A percentile compares a stretch with the other conserved stretches of the same genome.
These are phyloP conservation scores for Hypomyces rosellus DNA, from an alignment of 2,329 filamentous ascomycete genomes.

Conservation along the genomic window DNA sequence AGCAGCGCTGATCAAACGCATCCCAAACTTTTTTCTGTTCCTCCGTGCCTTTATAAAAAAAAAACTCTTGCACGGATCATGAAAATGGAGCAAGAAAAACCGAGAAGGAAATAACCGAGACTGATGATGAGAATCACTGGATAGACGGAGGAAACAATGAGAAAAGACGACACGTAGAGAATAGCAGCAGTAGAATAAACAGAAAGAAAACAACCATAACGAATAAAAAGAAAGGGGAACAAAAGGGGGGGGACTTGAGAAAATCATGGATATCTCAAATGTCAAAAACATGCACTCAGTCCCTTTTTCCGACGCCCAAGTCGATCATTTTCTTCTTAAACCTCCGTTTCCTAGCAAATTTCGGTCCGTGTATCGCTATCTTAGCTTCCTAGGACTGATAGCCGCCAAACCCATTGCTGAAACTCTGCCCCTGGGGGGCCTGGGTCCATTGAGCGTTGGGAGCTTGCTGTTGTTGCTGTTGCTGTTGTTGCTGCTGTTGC, in stretches of 20 bases:
- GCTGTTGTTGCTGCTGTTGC: too few relatives aligned
- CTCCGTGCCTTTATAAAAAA: conserved; percentile 16
- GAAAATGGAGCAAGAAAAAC: conserved; percentile 21
- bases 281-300: conserved; percentile 8
- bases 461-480: conserved; percentile 36
- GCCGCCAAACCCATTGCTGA: conserved; percentile 54
- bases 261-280: conserved; percentile 13
- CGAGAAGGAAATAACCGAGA: conserved; percentile 17
- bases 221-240: conserved; percentile 11
- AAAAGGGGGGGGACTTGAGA: conserved; percentile 7
- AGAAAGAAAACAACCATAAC: conserved; percentile 7
- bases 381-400: conserved; percentile 48
- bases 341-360: conserved; percentile 14
- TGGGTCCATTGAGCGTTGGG: conserved; percentile 52
- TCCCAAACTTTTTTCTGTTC: conserved; percentile 23
- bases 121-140: conserved; percentile 18
- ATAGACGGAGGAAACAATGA: conserved; percentile 17
- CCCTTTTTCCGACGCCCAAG: conserved; percentile 2
- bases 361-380: conserved; percentile 16
- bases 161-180: conserved; percentile 12
- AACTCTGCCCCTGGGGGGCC: conserved; percentile 48
- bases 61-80: conserved; percentile 19
- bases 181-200: conserved; percentile 14
- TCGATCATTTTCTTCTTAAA: conserved; percentile 17
- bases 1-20: conserved; percentile 21